A percentile compares a stretch with the other conserved stretches of the same genome.
Conservation (phyloP, 1,284 basidiomycete genomes). For the Papiliotrema terrestris region DNA sequence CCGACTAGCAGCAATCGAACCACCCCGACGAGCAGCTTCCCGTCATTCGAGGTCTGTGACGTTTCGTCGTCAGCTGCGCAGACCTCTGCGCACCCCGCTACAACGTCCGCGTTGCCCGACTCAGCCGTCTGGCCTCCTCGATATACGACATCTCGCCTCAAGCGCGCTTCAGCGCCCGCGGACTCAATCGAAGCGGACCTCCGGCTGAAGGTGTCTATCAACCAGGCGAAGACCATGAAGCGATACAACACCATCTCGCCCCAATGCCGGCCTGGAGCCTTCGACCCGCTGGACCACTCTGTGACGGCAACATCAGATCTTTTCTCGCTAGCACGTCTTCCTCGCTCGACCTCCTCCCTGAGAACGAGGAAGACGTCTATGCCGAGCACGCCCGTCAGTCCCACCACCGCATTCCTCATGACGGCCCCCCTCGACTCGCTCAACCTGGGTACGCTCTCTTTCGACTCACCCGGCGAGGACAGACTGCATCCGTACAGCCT, state of each 20-base stretch:
- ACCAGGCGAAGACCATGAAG: too few relatives aligned
- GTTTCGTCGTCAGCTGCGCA: background rate
- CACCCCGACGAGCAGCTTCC: background rate
- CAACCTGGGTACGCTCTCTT: background rate
- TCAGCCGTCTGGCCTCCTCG: too few relatives aligned
- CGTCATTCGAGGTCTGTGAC: background rate
- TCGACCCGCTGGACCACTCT: background rate
- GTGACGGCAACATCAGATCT: background rate
- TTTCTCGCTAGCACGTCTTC: too few relatives aligned
- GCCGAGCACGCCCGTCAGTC: constrained; percentile 2
- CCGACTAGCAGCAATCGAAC: background rate
- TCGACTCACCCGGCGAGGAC: background rate
- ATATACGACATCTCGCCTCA: too few relatives aligned
- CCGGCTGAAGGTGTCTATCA: too few relatives aligned
- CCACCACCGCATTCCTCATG: background rate
- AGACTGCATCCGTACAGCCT: background rate
- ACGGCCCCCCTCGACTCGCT: constrained; percentile 4
- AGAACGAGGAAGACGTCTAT: background rate
- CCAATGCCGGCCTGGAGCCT: background rate
- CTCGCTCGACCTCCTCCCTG: background rate
- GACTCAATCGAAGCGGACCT: too few relatives aligned
- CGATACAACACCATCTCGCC: too few relatives aligned
- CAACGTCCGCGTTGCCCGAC: too few relatives aligned
- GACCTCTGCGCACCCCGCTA: too few relatives aligned
- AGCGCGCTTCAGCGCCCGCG: too few relatives aligned